Conservation (phyloP, 2,329 filamentous ascomycete species). For the Ceratocystis diversiconidia region DNA sequence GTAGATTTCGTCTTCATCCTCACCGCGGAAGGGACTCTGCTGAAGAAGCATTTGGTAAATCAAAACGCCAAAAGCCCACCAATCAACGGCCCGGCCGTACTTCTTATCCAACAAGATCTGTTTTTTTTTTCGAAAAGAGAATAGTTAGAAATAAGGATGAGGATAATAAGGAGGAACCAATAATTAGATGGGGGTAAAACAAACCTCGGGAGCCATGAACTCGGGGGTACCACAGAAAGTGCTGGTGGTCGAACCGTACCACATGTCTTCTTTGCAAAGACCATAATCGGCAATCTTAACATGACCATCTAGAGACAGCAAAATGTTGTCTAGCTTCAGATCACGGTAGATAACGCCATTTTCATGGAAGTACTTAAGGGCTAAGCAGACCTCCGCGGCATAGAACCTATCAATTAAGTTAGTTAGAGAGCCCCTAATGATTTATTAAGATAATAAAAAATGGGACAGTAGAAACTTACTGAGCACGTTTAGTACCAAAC, state of each 20-base stretch:
- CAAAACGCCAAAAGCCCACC: conserved; percentile 98
- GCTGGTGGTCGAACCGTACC: conserved; percentile 91
- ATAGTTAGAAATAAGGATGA: conserved; percentile 23
- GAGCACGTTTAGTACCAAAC: conserved; percentile 88
- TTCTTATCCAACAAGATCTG: conserved; percentile 96
- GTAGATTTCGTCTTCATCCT: conserved; percentile 98
- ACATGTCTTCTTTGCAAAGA: conserved; percentile 99
- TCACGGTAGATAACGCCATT: conserved; percentile 98
- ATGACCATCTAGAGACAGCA: conserved; percentile 86
- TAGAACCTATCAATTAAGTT: conserved; percentile 59
- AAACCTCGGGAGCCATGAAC: conserved; percentile 94
- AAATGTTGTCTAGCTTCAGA: conserved; percentile 83
- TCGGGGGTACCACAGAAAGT: conserved; percentile 99
- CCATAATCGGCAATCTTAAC: conserved; percentile 99
- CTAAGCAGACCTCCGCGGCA: conserved; percentile 90
- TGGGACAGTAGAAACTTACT: conserved; percentile 45
- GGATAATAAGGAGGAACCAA: background rate
- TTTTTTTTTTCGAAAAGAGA: no score
- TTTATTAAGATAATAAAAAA: background rate
- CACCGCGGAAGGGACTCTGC: conserved; percentile 94
- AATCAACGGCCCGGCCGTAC: conserved; percentile 91
- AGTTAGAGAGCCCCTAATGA: background rate
- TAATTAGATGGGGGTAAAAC: background rate
- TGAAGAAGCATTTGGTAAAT: conserved; percentile 99
- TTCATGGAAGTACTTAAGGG: conserved; percentile 97